These are phyloP conservation scores for Spathaspora sp. DNA, from an alignment of 1,139 yeast species.

Conservation along the genomic window DNA sequence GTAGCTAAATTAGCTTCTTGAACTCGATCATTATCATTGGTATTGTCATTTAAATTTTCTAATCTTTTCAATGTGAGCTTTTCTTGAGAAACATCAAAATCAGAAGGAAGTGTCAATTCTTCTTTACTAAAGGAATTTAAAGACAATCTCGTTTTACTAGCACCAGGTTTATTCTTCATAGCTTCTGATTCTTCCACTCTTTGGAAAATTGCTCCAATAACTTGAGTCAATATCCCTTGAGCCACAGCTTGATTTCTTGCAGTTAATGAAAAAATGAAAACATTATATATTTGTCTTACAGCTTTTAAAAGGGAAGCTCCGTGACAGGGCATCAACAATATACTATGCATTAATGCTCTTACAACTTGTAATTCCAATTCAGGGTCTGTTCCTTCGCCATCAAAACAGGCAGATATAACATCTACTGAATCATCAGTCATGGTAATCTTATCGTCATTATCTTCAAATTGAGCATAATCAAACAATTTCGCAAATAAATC, in stretches of 20 bases:
- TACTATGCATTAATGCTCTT: conserved; percentile 86
- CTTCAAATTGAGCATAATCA: conserved; percentile 43
- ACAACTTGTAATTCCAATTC: conserved; percentile 89
- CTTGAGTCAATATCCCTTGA: conserved; percentile 91
- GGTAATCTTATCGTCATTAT: conserved; percentile 44
- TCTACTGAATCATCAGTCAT: conserved; percentile 84
- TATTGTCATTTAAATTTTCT: conserved; percentile 54
- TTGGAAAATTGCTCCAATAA: conserved; percentile 81
- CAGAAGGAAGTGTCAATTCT: conserved; percentile 14
- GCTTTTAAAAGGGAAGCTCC: conserved; percentile 89
- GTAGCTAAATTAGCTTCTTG: conserved; percentile 50
- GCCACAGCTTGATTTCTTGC: conserved; percentile 90
- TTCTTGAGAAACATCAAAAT: conserved; percentile 14
- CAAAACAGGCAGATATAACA: conserved; percentile 81
- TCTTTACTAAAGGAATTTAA: conserved; percentile 17
- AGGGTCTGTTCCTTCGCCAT: conserved; percentile 89
- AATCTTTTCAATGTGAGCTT: conserved; percentile 59
- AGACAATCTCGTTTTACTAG: conserved; percentile 21
- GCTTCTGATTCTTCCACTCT: conserved; percentile 49
- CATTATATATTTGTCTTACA: conserved; percentile 88
- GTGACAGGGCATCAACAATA: conserved; percentile 81
- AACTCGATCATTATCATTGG: conserved; percentile 48
- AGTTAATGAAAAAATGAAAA: conserved; percentile 79
- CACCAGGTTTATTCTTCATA: conserved; percentile 13
- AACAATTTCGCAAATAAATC: conserved; percentile 48